phyloP scores from a whole-genome alignment of 2,329 filamentous ascomycete species.

The Tolypocladium sp. region DNA sequence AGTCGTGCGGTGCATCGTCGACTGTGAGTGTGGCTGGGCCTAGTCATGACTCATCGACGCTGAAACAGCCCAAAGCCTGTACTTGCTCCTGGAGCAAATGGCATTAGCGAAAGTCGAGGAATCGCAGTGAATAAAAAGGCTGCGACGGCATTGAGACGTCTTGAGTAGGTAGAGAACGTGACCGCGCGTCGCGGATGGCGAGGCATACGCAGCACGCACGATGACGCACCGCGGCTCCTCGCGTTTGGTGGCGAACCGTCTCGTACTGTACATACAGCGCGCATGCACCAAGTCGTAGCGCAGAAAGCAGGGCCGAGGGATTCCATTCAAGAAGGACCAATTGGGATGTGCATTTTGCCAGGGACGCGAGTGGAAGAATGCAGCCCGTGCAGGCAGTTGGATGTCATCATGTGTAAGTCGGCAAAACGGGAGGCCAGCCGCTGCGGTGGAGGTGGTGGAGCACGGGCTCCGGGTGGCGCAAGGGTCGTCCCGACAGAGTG shows the following conservation, averaged over 20 bases:
- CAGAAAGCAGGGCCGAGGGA: neutral
- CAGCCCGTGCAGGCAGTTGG: neutral
- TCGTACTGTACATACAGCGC: no score
- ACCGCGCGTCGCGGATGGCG: neutral
- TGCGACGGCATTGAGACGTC: neutral
- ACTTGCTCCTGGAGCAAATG: neutral
- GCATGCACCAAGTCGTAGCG: neutral
- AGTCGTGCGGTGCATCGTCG: neutral
- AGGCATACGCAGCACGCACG: neutral
- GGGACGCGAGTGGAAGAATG: neutral
- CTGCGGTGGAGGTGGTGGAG: neutral
- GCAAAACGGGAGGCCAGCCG: neutral
- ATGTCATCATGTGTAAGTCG: neutral
- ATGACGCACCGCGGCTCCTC: neutral
- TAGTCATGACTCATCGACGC: neutral
- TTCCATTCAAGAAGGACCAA: neutral
- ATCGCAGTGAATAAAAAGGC: neutral
- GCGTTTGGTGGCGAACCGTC: neutral
- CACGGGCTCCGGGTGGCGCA: neutral
- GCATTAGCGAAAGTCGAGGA: neutral
- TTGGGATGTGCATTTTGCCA: neutral
- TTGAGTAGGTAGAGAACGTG: neutral
- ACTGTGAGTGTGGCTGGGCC: neutral
- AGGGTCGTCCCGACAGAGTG: slow-evolving; percentile 1
- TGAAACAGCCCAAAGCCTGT: neutral